Percentiles rank a stretch among this genome's conserved stretches.
Evolutionary conservation across 2,329 filamentous ascomycete genomes (phyloP).

Genomic region (Verticillium isaacii): DNA sequence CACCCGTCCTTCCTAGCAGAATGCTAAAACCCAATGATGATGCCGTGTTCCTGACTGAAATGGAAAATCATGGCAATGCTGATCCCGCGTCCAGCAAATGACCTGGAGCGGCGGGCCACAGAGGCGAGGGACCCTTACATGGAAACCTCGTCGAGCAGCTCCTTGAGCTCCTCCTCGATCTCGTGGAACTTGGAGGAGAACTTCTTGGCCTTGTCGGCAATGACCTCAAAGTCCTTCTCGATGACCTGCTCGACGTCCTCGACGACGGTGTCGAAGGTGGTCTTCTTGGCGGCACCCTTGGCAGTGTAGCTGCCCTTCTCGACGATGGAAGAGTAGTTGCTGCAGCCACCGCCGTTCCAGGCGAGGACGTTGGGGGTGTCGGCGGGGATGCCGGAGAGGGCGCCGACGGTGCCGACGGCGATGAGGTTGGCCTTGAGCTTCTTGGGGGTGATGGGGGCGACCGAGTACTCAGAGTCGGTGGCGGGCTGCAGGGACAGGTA

Average conservation of each 20-base stretch:
- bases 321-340: constrained; percentile 85
- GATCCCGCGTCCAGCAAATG: not conserved
- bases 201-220: constrained; percentile 55
- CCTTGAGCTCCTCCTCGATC: constrained; percentile 55
- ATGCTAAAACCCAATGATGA: not conserved
- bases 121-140: constrained; percentile 19
- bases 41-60: not conserved
- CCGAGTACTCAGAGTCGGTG: constrained; percentile 83
- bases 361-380: constrained; percentile 93
- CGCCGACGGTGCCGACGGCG: constrained; percentile 71
- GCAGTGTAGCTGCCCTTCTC: constrained; percentile 66
- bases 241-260: constrained; percentile 58
- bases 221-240: constrained; percentile 54
- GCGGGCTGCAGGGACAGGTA: constrained; percentile 93
- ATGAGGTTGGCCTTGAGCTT: constrained; percentile 90
- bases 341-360: constrained; percentile 96
- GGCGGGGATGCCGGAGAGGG: constrained; percentile 74
- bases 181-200: constrained; percentile 60
- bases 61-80: not conserved
- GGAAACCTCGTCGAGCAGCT: constrained; percentile 51
- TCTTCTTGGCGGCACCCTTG: constrained; percentile 37
- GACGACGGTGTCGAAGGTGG: constrained; percentile 34
- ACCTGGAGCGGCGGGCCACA: not conserved
- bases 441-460: constrained; percentile 84
- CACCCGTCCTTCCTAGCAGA: not conserved